Evolutionary conservation across 2,329 filamentous ascomycete genomes (phyloP), one percentile per base, ranked within the genome.

Genomic region (Trichoderma gracile): DNA sequence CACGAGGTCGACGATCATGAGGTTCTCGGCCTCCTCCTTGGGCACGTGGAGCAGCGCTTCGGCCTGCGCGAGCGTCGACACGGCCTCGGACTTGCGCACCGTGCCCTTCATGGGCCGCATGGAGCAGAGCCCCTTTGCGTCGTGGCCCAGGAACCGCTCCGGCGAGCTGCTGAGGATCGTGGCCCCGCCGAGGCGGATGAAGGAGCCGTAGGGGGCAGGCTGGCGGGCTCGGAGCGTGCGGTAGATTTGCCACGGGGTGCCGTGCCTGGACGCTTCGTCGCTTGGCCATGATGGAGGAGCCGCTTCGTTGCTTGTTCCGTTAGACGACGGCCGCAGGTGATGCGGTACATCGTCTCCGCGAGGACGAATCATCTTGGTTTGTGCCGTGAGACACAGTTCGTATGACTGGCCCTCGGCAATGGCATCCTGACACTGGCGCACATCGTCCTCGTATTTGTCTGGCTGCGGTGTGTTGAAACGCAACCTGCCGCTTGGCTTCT

Each of bases 1-100:
- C n/a, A 97, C 95, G 1, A 98, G 82, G 75, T 98, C 94, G 2
- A 97, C 93, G 71, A 98, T 97, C 95, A 98, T 98, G 25, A 98
- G 84, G 73, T 98, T 98, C 79, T 98, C 94, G 0, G 94, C 94
- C 71, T 91, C 88, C 76, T 98, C 95, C 75, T 98, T 98, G 23
- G 91, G 89, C 0, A 91, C 84, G 64, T 89, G 86, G 15, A 97
- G 84, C 45, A 96, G 85, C 30, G 80, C 78, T 66, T 89, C 86
- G 0, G 94, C 93, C 71, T 90, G 84, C 5, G 82, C 84, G n/a
- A 90, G 81, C 0, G 89, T 95, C 43, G 89, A 74, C 0, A 84
- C 86, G 1, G 80, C 81, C 0, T 82, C 79, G 0, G 84, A 85
- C 71, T 96, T 96, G 70, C 88, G 88, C n/a, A 97, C 92, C 0